A percentile compares a stretch with the other conserved stretches of the same genome.
phyloP scores from a whole-genome alignment of 2,329 filamentous ascomycete species.

The Fusarium lyarnte region DNA sequence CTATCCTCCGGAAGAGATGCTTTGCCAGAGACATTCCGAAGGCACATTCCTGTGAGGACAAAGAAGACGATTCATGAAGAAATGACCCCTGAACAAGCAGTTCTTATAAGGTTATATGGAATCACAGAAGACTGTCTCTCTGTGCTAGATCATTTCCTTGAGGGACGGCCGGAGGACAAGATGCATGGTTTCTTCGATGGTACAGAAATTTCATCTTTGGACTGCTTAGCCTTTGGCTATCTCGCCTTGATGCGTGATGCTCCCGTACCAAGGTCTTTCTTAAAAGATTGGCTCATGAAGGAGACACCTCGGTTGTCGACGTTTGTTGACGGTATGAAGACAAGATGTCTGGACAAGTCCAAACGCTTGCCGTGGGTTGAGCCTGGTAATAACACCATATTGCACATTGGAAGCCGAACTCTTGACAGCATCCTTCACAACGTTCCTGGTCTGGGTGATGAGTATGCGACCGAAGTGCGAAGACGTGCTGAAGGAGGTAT shows the following conservation, averaged over 20 bases:
- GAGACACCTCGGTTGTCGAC: conserved; percentile 44
- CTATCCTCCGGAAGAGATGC: conserved; percentile 50
- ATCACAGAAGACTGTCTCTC: conserved; percentile 76
- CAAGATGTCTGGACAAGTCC: conserved; percentile 27
- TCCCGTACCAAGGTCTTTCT: conserved; percentile 54
- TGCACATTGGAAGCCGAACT: conserved; percentile 44
- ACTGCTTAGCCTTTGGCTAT: conserved; percentile 85
- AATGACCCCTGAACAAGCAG: conserved; percentile 75
- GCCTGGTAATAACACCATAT: conserved; percentile 30
- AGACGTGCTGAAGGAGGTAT: conserved; percentile 48
- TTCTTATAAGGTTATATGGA: conserved; percentile 79
- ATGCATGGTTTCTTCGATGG: conserved; percentile 47
- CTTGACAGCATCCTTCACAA: conserved; percentile 50
- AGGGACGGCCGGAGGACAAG: conserved; percentile 32
- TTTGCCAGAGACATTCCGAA: conserved; percentile 53
- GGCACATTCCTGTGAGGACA: conserved; percentile 52
- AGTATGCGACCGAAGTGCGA: conserved; percentile 51
- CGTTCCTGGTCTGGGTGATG: conserved; percentile 48
- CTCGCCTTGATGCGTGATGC: conserved; percentile 74
- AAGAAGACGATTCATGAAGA: conserved; percentile 69
- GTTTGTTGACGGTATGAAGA: conserved; percentile 48
- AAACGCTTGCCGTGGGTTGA: conserved; percentile 44
- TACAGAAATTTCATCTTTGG: conserved; percentile 57
- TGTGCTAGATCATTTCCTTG: conserved; percentile 70
- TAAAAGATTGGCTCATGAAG: conserved; percentile 53